A percentile compares a stretch with the other conserved stretches of the same genome.
phyloP scores from a whole-genome alignment of 331 rosid species.

The Cydonia oblonga region DNA sequence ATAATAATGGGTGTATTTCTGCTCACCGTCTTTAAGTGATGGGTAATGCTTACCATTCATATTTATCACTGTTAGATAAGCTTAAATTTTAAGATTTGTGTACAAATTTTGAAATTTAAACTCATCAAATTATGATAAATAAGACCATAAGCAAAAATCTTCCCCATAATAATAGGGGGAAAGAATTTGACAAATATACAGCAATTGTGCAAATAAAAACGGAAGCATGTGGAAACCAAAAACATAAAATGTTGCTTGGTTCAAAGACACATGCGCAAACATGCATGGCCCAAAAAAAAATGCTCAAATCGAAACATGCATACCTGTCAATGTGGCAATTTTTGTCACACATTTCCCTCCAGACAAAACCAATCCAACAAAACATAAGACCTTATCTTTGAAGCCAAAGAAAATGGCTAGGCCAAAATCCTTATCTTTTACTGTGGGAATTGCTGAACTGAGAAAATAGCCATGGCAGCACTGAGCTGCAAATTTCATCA shows the following conservation, averaged over 20 bases:
- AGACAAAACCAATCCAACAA: constrained; percentile 6
- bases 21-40: too few species aligned
- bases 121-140: too few species aligned
- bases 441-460: constrained; percentile 4
- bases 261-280: background rate
- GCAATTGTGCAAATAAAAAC: background rate
- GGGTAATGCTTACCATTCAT: too few species aligned
- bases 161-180: background rate
- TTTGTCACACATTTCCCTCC: constrained; percentile 14
- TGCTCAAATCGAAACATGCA: background rate
- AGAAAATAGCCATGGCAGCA: constrained; percentile 37
- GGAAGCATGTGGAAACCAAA: background rate
- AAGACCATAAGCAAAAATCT: too few species aligned
- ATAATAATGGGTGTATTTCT: background rate
- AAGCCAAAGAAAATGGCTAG: background rate
- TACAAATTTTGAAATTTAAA: too few species aligned
- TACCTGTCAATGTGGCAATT: constrained; percentile 14
- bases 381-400: constrained; percentile 20
- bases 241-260: background rate
- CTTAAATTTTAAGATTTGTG: too few species aligned
- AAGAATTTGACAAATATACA: background rate
- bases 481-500: constrained; percentile 50
- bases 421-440: constrained; percentile 30
- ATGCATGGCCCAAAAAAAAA: background rate
- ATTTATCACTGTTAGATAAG: too few species aligned